Base-by-base conservation (phyloP, 2,329 filamentous ascomycete genomes). In the Hypoxylon sp. region DNA sequence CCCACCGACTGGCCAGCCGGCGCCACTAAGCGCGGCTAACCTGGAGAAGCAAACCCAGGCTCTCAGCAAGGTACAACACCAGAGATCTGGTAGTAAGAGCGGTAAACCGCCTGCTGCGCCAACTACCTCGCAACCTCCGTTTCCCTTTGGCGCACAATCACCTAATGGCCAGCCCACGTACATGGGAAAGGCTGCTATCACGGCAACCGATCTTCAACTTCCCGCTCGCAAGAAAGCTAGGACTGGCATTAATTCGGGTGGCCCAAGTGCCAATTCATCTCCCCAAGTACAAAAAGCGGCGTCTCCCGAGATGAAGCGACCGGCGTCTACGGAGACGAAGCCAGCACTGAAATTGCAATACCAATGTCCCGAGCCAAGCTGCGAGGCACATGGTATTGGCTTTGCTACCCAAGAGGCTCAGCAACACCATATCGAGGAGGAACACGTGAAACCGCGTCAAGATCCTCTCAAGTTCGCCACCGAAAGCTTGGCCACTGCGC, bases 101-200 rank as follows among this genome's bases (percentile, higher is more conserved):
- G 80, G 78, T 7, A 82, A 85, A 65, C 77, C 83, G 0, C 86
- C 87, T 2, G 81, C 85, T 11, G 86, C 87, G 8, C 87, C 87
- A 14, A 89, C 85, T 0, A 83, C 83, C 1, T 72, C 82, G 12
- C 85, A 88, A 66, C 83, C 86, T 14, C 87, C 87, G 0, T 88
- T 87, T 74, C 77, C 80, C 24, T 82, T 89, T 60, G 83, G 83
- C 11, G 83, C 81, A 16, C 78, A 81, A 7, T 89, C 87, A 4
- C 87, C 88, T 30, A 85, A 87, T 67, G 87, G 87, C 11, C 84
- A 85, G 60, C 87, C 87, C 1, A 81, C 79, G 5, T 88, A 88
- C 66, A 82, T 84, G 46, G 80, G 77, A 73, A 84, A 81, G 73
- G 79, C 83, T 1, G 79, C 82, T 52, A 76, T 89, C 30, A 85